Conservation (phyloP, 768 basidiomycete genomes). For the Suillus subaureus region DNA sequence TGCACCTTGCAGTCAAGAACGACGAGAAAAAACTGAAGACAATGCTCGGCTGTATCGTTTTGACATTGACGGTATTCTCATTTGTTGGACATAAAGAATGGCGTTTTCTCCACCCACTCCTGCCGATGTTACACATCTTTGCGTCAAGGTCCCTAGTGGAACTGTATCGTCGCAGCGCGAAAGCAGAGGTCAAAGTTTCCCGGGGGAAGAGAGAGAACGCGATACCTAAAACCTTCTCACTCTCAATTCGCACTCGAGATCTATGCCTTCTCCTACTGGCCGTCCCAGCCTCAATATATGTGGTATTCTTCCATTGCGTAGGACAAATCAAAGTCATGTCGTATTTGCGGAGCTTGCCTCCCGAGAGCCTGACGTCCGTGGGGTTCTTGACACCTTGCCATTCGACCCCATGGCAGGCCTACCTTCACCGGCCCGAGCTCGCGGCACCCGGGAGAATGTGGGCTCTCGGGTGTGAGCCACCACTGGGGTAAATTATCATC, state of each 20-base stretch:
- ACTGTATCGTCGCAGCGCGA: conserved; percentile 27
- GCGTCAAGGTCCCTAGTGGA: conserved; percentile 73
- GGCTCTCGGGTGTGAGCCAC: conserved; percentile 93
- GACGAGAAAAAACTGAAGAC: conserved; percentile 34
- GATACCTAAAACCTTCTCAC: conserved; percentile 16
- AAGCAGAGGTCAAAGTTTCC: conserved; percentile 4
- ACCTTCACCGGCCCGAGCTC: conserved; percentile 74
- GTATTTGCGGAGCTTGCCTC: conserved; percentile 60
- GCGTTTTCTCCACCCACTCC: conserved; percentile 91
- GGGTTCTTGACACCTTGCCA: conserved; percentile 97
- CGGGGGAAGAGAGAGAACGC: conserved; percentile 7
- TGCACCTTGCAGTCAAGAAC: conserved; percentile 39
- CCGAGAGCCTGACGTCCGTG: conserved; percentile 54
- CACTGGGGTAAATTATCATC: conserved; percentile 62
- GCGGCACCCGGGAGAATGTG: conserved; percentile 61
- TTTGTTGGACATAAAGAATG: conserved; percentile 93
- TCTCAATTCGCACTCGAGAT: conserved; percentile 38
- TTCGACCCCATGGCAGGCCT: conserved; percentile 90
- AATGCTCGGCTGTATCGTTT: conserved; percentile 54
- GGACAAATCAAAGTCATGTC: conserved; percentile 79
- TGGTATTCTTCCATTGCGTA: conserved; percentile 73
- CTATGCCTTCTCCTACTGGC: conserved; percentile 51
- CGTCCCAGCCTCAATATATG: conserved; percentile 66
- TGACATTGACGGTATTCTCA: conserved; percentile 75
- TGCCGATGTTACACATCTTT: conserved; percentile 82